Percentiles rank a stretch among this genome's conserved stretches.
These are phyloP conservation scores for Ramichloridium luteum DNA, from an alignment of 2,329 filamentous ascomycete genomes.

Conservation along the genomic window DNA sequence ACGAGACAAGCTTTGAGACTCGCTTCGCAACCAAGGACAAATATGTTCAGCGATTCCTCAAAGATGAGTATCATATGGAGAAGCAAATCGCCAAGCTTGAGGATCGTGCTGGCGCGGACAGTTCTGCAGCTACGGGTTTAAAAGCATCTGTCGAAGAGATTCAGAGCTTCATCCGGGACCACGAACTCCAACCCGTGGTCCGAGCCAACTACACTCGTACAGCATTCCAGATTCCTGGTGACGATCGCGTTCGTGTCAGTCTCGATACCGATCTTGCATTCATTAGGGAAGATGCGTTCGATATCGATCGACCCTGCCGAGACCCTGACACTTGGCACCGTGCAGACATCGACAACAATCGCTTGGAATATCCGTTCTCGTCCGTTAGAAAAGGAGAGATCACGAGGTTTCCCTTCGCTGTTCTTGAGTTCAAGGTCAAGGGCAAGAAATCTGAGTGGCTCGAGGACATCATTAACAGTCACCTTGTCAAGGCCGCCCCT, in stretches of 20 bases:
- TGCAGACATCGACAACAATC: conserved; percentile 69
- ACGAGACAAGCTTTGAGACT: conserved; percentile 65
- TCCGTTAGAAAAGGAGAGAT: conserved; percentile 85
- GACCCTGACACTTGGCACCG: conserved; percentile 86
- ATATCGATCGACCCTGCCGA: conserved; percentile 73
- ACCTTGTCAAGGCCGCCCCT: conserved; percentile 79
- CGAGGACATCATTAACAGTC: conserved; percentile 80
- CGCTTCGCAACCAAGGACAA: conserved; percentile 86
- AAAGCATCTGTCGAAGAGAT: conserved; percentile 63
- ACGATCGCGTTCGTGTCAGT: conserved; percentile 80
- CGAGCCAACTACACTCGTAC: conserved; percentile 89
- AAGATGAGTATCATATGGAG: conserved; percentile 81
- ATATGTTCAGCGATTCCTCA: conserved; percentile 77
- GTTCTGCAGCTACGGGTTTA: conserved; percentile 55
- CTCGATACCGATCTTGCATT: conserved; percentile 88
- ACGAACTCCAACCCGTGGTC: conserved; percentile 69
- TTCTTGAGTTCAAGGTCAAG: conserved; percentile 82
- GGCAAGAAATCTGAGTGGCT: conserved; percentile 68
- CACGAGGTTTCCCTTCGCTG: conserved; percentile 75
- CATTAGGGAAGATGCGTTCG: conserved; percentile 64
- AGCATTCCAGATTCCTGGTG: conserved; percentile 90
- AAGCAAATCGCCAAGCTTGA: conserved; percentile 77
- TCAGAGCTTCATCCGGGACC: conserved; percentile 64
- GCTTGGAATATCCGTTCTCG: conserved; percentile 77
- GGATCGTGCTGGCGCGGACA: conserved; percentile 57